These are phyloP conservation scores for Pezicula rhizophila DNA, from an alignment of 2,329 filamentous ascomycete genomes.

Conservation along the genomic window DNA sequence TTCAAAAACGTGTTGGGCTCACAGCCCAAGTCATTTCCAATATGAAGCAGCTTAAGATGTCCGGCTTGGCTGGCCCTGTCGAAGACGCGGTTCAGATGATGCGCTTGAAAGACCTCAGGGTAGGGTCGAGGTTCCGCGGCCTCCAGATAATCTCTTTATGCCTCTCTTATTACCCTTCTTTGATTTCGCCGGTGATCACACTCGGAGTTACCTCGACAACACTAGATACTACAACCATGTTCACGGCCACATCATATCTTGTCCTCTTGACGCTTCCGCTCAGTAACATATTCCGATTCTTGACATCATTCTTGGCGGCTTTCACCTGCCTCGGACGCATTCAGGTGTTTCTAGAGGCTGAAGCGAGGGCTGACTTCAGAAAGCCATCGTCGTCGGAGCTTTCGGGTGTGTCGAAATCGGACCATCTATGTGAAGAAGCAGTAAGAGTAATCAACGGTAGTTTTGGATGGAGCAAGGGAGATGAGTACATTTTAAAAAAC, in stretches of 20 bases:
- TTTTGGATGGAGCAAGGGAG: too few relatives aligned
- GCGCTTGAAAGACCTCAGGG: slow-evolving; percentile 28
- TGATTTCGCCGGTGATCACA: slow-evolving; percentile 5
- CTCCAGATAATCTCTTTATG: slow-evolving; percentile 1
- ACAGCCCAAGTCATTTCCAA: slow-evolving; percentile 26
- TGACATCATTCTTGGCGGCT: slow-evolving; percentile 13
- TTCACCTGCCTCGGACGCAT: slow-evolving; percentile 21
- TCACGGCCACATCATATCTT: slow-evolving; percentile 23
- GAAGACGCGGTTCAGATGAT: slow-evolving; percentile 27
- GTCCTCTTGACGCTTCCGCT: slow-evolving; percentile 16
- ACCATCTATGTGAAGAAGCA: too few relatives aligned
- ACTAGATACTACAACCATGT: slow-evolving; percentile 10
- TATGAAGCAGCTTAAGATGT: slow-evolving; percentile 35
- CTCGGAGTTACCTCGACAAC: slow-evolving; percentile 7
- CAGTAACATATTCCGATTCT: slow-evolving; percentile 14
- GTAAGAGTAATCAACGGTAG: too few relatives aligned
- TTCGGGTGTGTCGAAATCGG: too few relatives aligned
- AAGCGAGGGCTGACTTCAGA: slow-evolving; percentile 4
- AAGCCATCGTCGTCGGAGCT: slow-evolving; percentile 5
- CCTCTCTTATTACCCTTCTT: slow-evolving; percentile 4
- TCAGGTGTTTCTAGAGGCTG: slow-evolving; percentile 16
- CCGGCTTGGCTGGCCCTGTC: slow-evolving; percentile 28
- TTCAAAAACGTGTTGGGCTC: not conserved
- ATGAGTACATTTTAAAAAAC: too few relatives aligned
- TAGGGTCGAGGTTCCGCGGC: slow-evolving; percentile 22